Percentiles rank a stretch among this genome's conserved stretches.
phyloP scores from a whole-genome alignment of 768 basidiomycete species.

The Mycena galericulata region DNA sequence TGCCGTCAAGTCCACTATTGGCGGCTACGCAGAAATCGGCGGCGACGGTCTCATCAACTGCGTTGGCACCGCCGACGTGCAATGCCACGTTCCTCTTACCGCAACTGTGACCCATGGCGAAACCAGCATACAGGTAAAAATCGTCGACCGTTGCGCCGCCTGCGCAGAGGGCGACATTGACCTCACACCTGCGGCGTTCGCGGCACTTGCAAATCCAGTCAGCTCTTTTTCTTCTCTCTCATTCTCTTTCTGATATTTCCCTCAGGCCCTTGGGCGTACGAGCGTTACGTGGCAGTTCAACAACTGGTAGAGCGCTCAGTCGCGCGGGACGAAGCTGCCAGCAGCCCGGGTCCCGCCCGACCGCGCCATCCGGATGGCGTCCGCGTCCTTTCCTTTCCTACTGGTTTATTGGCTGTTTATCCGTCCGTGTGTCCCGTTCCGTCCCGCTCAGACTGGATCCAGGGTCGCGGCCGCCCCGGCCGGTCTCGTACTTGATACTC shows the following conservation, averaged over 20 bases:
- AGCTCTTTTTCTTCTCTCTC: too few relatives aligned
- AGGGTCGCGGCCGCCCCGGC: conserved; percentile 4
- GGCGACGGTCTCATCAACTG: conserved; percentile 44
- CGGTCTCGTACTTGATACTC: conserved; percentile 10
- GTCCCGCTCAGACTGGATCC: conserved; percentile 29
- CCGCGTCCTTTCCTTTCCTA: conserved; percentile 6
- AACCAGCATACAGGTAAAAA: conserved; percentile 50
- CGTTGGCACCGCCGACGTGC: conserved; percentile 8
- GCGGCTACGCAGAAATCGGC: conserved; percentile 39
- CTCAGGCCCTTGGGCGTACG: conserved; percentile 38
- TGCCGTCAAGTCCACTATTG: conserved; percentile 33
- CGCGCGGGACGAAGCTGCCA: conserved; percentile 14
- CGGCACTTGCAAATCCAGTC: conserved; percentile 39
- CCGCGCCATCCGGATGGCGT: neutral
- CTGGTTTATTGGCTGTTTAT: conserved; percentile 13
- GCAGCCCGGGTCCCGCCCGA: conserved; percentile 8
- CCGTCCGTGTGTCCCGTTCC: conserved; percentile 21
- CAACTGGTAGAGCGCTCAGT: conserved; percentile 27
- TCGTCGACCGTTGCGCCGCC: conserved; percentile 64
- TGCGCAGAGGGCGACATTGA: conserved; percentile 51
- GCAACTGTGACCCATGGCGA: conserved; percentile 44
- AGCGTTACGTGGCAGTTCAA: conserved; percentile 57
- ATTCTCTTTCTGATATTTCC: too few relatives aligned
- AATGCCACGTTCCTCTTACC: conserved; percentile 36
- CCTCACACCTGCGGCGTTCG: conserved; percentile 44